phyloP scores from a whole-genome alignment of 768 basidiomycete species.

The Rhodocollybia butyracea region DNA sequence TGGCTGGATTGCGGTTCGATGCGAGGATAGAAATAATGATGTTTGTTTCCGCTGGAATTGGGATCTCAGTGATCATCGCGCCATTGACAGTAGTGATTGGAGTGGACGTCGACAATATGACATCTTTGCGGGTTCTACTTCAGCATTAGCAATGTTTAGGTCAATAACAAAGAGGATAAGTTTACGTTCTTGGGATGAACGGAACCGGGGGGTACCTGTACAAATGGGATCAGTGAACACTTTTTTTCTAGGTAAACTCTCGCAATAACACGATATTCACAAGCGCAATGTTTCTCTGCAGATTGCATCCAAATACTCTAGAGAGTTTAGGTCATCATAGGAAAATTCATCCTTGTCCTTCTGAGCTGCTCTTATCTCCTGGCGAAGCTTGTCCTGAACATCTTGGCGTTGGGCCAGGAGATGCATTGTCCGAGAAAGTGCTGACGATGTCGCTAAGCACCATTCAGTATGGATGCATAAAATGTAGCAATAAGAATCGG shows the following conservation, averaged over 20 bases:
- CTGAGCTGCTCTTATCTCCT: conserved; percentile 28
- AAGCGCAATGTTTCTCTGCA: conserved; percentile 37
- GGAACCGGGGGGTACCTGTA: conserved; percentile 25
- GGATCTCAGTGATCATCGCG: conserved; percentile 15
- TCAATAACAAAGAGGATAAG: background rate
- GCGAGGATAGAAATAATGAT: conserved; percentile 23
- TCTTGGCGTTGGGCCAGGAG: conserved; percentile 30
- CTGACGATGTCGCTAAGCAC: background rate
- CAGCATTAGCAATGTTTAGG: background rate
- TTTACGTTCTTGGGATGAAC: conserved; percentile 20
- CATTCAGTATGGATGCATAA: too few species aligned
- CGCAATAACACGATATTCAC: conserved; percentile 15
- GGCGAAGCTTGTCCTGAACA: conserved; percentile 34
- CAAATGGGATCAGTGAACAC: background rate
- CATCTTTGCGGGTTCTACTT: conserved; percentile 19
- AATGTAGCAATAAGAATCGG: conserved; percentile 13
- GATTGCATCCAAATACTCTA: conserved; percentile 38
- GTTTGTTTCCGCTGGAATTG: conserved; percentile 24
- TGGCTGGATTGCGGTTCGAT: conserved; percentile 29
- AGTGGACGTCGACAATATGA: conserved; percentile 31
- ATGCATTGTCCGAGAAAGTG: conserved; percentile 29
- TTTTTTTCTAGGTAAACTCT: background rate
- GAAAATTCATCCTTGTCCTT: conserved; percentile 17
- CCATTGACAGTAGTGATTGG: conserved; percentile 30
- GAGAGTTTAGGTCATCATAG: conserved; percentile 32